phyloP scores from a whole-genome alignment of 2,329 filamentous ascomycete genomes.

The Trichoderma sp. region DNA sequence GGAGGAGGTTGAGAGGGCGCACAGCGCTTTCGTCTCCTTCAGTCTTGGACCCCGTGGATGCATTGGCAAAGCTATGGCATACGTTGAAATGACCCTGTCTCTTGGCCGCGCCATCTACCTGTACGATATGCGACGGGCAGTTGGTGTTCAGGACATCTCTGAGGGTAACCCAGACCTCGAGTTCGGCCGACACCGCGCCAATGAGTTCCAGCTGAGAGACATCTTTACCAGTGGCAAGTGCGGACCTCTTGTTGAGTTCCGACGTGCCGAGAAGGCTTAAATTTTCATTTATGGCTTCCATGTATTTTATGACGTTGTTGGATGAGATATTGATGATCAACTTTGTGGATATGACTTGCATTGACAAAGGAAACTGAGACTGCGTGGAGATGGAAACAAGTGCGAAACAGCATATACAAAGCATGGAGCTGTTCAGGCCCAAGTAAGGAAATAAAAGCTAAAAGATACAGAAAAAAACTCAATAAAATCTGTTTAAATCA shows the following conservation, averaged over 20 bases:
- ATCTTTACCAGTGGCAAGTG: conserved; percentile 75
- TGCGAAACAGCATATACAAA: neutral
- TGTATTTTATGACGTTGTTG: neutral
- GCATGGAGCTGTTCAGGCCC: neutral
- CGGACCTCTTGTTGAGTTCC: conserved; percentile 69
- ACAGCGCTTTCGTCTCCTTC: conserved; percentile 75
- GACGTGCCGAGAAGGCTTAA: conserved; percentile 36
- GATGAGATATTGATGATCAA: neutral
- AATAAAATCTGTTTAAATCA: neutral
- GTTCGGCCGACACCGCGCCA: conserved; percentile 57
- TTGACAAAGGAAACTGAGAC: neutral
- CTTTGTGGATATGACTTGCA: neutral
- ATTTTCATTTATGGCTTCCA: neutral
- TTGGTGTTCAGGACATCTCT: conserved; percentile 54
- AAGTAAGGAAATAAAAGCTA: neutral
- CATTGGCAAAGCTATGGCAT: conserved; percentile 71
- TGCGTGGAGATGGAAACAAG: neutral
- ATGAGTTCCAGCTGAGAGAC: conserved; percentile 72
- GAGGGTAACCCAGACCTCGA: conserved; percentile 55
- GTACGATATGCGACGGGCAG: conserved; percentile 61
- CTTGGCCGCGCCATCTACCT: conserved; percentile 64
- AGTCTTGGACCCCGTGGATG: conserved; percentile 71
- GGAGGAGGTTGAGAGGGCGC: conserved; percentile 58
- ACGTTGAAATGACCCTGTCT: conserved; percentile 67
- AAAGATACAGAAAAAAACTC: conserved; percentile 2